phyloP scores from a whole-genome alignment of 441 rosid species.

The Hura crepitans region DNA sequence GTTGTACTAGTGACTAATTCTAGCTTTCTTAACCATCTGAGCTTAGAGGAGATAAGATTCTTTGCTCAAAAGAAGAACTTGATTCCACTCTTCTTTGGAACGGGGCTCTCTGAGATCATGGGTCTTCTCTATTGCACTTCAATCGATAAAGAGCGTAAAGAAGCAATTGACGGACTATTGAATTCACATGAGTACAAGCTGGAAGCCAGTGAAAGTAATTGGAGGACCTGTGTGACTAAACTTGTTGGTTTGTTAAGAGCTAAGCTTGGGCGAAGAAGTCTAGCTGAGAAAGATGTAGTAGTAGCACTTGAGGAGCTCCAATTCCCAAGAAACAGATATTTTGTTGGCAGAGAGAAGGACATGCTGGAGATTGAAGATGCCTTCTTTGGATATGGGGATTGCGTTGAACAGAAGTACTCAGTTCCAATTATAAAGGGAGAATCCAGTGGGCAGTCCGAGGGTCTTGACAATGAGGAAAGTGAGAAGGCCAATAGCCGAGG shows the following conservation, averaged over 20 bases:
- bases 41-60: constrained; percentile 82
- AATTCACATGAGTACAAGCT: constrained; percentile 74
- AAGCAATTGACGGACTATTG: constrained; percentile 73
- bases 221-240: constrained; percentile 73
- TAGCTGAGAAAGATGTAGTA: constrained; percentile 41
- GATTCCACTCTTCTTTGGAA: constrained; percentile 72
- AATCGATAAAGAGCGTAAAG: constrained; percentile 63
- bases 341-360: constrained; percentile 81
- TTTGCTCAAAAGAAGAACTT: constrained; percentile 87
- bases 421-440: constrained; percentile 51
- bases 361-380: constrained; percentile 64
- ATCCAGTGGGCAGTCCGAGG: constrained; percentile 72
- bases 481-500: constrained; percentile 41
- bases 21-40: constrained; percentile 56
- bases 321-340: constrained; percentile 57
- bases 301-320: constrained; percentile 68
- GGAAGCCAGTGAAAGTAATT: constrained; percentile 67
- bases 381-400: constrained; percentile 57
- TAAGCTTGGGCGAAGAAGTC: constrained; percentile 80
- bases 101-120: constrained; percentile 53
- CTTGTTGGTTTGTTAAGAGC: constrained; percentile 48
- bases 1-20: constrained; percentile 63
- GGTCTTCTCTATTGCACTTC: constrained; percentile 59
- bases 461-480: constrained; percentile 73
- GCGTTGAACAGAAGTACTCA: constrained; percentile 41